phyloP scores from a whole-genome alignment of 139 green algal species.

The Coelastrella sp. region DNA sequence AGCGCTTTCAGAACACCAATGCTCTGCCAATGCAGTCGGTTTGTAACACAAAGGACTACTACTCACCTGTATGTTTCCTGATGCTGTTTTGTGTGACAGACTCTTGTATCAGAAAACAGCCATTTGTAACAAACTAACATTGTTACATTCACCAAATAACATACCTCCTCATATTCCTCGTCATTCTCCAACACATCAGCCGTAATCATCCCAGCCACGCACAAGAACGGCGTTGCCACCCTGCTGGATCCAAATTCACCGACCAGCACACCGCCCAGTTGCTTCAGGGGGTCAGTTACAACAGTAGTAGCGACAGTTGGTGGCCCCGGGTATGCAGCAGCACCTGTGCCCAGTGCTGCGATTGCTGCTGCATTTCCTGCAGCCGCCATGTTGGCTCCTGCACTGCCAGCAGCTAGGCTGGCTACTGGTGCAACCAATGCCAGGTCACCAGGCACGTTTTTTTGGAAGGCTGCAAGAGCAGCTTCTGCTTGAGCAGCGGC shows the following conservation, averaged over 20 bases:
- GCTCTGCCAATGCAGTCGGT: too few species aligned
- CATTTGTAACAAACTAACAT: too few species aligned
- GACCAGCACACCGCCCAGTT: background rate
- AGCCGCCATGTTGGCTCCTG: conserved; percentile 27
- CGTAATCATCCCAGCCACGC: conserved; percentile 58
- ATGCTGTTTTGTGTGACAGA: too few species aligned
- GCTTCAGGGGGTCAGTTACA: background rate
- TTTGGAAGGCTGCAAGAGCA: conserved; percentile 26
- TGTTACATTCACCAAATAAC: background rate
- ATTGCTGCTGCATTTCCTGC: conserved; percentile 1
- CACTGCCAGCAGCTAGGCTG: background rate
- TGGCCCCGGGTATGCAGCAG: background rate
- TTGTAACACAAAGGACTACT: too few species aligned
- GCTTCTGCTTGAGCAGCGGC: conserved; percentile 33
- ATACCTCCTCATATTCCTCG: conserved; percentile 59
- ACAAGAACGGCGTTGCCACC: conserved; percentile 8
- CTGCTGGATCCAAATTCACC: background rate
- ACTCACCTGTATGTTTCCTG: too few species aligned
- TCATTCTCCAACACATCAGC: conserved; percentile 47
- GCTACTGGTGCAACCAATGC: background rate
- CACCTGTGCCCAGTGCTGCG: background rate
- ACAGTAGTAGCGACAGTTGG: background rate
- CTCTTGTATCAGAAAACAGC: too few species aligned
- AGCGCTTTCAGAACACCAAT: too few species aligned
- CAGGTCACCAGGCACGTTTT: background rate